Percentiles rank a stretch among this genome's conserved stretches.
Evolutionary conservation across 176 grass and related monocot species (phyloP).

Genomic region (Eleusine coracana): DNA sequence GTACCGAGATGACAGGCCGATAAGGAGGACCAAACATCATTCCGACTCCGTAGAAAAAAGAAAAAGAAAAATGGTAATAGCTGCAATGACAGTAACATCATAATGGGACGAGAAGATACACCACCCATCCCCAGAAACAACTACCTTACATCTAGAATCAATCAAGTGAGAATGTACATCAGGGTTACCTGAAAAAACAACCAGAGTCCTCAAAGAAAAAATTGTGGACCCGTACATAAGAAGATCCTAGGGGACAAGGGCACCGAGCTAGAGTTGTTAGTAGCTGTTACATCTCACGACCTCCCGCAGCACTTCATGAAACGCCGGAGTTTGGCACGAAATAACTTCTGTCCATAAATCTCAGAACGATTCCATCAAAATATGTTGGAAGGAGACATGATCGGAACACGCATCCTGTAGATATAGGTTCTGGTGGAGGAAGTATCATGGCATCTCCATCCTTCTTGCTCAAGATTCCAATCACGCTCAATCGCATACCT

Average conservation of each 20-base stretch:
- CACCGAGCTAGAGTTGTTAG: constrained; percentile 38
- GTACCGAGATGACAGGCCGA: not conserved
- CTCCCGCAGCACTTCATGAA: constrained; percentile 39
- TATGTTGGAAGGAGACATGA: constrained; percentile 82
- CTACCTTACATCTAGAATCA: not conserved
- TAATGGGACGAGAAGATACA: not conserved
- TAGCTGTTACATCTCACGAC: constrained; percentile 38
- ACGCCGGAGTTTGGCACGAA: constrained; percentile 53
- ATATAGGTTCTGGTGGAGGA: constrained; percentile 69
- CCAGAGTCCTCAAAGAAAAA: constrained; percentile 33
- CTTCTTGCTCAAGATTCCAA: constrained; percentile 87
- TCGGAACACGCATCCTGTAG: constrained; percentile 63
- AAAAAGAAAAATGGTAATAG: not conserved
- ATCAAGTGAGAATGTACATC: constrained; percentile 38
- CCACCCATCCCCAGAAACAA: not conserved
- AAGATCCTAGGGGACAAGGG: constrained; percentile 32
- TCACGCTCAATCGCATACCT: constrained; percentile 73
- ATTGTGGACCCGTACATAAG: constrained; percentile 26
- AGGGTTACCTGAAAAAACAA: constrained; percentile 34
- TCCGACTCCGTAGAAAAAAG: not conserved
- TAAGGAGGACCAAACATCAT: not conserved
- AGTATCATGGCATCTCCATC: constrained; percentile 61
- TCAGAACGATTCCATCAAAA: constrained; percentile 78
- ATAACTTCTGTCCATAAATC: constrained; percentile 49
- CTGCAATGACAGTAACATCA: not conserved